Conservation (phyloP, 176 grass and related monocot genomes). For the Triticum dicoccoides region DNA sequence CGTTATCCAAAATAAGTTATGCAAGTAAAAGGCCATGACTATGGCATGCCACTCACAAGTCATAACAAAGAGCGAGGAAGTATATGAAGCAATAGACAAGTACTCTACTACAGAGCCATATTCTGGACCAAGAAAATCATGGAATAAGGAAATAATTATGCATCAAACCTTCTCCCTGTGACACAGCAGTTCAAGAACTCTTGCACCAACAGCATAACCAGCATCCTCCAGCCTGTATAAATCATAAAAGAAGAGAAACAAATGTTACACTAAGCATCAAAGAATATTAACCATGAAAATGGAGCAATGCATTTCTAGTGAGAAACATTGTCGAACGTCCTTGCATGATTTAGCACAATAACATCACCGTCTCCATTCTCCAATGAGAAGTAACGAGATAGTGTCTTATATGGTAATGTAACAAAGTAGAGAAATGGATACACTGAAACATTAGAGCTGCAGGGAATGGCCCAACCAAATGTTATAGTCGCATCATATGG, state of each 20-base stretch:
- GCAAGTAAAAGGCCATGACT: background rate
- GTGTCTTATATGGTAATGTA: background rate
- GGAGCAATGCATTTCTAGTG: background rate
- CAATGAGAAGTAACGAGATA: background rate
- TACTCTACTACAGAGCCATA: background rate
- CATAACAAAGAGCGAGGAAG: background rate
- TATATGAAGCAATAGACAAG: background rate
- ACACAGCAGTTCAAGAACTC: conserved; percentile 95
- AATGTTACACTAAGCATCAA: background rate
- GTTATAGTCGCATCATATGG: background rate
- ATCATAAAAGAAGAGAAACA: conserved; percentile 26
- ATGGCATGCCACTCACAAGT: background rate
- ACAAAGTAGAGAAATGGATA: background rate
- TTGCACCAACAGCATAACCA: conserved; percentile 92
- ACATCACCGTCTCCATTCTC: background rate
- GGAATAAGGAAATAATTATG: background rate
- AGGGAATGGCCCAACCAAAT: conserved; percentile 4
- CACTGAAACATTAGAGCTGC: background rate
- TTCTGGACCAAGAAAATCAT: background rate
- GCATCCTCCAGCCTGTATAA: conserved; percentile 84
- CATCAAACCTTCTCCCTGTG: conserved; percentile 82
- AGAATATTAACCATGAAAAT: conserved; percentile 19
- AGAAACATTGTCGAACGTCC: background rate
- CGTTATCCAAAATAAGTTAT: background rate
- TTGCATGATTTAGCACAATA: conserved; percentile 6